Percentiles rank a stretch among this genome's conserved stretches.
phyloP scores from a whole-genome alignment of 192 early-diverging fungal species.

The Linnemannia zychae region DNA sequence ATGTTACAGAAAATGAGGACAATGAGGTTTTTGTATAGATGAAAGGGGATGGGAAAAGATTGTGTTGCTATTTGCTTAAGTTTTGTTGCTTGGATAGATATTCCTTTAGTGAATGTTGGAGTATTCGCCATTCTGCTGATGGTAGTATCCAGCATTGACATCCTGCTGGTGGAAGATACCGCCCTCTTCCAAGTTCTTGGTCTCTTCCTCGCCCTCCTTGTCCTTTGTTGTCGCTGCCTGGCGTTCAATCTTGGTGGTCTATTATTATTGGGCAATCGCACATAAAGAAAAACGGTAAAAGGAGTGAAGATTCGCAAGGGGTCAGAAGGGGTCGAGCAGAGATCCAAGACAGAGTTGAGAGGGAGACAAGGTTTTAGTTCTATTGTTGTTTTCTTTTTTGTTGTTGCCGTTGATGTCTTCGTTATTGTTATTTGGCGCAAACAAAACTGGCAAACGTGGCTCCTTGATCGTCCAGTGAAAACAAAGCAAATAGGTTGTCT shows the following conservation, averaged over 20 bases:
- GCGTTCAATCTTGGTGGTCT: constrained; percentile 69
- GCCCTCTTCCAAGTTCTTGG: constrained; percentile 35
- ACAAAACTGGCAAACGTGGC: constrained; percentile 15
- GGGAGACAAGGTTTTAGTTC: constrained; percentile 5
- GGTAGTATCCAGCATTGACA: constrained; percentile 41
- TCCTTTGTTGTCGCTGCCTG: constrained; percentile 61
- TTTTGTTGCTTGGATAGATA: not conserved
- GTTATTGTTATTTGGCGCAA: not conserved
- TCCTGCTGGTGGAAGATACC: constrained; percentile 45
- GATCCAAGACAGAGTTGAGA: constrained; percentile 1
- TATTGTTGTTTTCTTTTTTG: not conserved
- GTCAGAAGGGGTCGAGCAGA: not conserved
- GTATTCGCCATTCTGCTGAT: constrained; percentile 42
- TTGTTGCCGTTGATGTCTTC: no score
- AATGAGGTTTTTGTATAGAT: not conserved
- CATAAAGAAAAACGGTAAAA: constrained; percentile 4
- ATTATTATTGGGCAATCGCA: not conserved
- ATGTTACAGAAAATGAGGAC: constrained; percentile 9
- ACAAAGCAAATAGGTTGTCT: not conserved
- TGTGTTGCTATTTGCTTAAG: not conserved
- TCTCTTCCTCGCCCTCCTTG: constrained; percentile 60
- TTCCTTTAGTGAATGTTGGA: constrained; percentile 24
- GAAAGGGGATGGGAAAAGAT: constrained; percentile 1
- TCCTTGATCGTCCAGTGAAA: constrained; percentile 15
- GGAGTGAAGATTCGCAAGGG: not conserved